These are phyloP conservation scores for Calamus simplicifolius DNA, from an alignment of 176 grass and related monocot genomes.

Conservation along the genomic window DNA sequence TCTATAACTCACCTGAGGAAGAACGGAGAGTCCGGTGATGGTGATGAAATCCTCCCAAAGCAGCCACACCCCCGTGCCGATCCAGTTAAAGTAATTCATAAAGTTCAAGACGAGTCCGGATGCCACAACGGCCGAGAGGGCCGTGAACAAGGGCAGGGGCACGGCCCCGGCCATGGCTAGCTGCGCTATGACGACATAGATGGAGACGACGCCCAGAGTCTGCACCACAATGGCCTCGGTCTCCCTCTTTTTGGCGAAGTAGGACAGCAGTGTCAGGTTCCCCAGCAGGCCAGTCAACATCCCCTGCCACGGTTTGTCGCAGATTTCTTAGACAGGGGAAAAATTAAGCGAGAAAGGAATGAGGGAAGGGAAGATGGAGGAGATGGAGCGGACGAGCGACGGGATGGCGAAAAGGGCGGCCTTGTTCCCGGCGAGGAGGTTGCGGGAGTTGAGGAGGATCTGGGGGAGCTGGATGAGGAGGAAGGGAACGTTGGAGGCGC, in stretches of 20 bases:
- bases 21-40: conserved; percentile 63
- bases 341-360: no score
- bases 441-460: conserved; percentile 90
- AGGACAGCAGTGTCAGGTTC: conserved; percentile 84
- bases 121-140: conserved; percentile 43
- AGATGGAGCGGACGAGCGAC: conserved; percentile 45
- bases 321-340: background rate
- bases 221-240: conserved; percentile 77
- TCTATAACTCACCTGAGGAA: conserved; percentile 53
- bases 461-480: conserved; percentile 96
- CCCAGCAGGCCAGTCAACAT: conserved; percentile 93
- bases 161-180: conserved; percentile 69
- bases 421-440: conserved; percentile 88
- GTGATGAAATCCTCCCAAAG: conserved; percentile 93
- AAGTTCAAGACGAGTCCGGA: conserved; percentile 73
- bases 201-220: conserved; percentile 72
- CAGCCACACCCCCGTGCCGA: conserved; percentile 48
- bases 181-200: conserved; percentile 72
- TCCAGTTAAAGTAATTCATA: conserved; percentile 70
- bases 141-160: conserved; percentile 63
- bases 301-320: conserved; percentile 35
- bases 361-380: no score
- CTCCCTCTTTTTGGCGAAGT: conserved; percentile 96
- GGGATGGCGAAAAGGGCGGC: conserved; percentile 80
- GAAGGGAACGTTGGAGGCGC: conserved; percentile 72